phyloP scores from a whole-genome alignment of 163 green algal genomes.

The Trebouxia gelatinosa region DNA sequence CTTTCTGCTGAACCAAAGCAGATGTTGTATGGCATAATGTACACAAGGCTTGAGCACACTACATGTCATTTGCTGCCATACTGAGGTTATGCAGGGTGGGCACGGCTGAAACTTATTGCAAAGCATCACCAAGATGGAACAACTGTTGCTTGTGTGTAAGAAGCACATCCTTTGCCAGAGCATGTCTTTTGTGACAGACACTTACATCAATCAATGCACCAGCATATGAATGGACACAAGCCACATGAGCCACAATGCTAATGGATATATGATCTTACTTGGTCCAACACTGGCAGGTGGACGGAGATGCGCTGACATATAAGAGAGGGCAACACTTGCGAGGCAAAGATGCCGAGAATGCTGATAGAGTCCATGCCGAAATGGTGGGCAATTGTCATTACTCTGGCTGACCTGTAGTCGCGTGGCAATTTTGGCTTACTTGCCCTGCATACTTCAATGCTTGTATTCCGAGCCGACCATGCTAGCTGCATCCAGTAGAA shows the following conservation, averaged over 20 bases:
- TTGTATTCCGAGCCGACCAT: too few species aligned
- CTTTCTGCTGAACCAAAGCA: neutral
- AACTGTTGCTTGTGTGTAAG: too few species aligned
- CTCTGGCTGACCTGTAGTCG: too few species aligned
- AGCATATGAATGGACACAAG: neutral
- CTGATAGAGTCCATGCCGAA: conserved; percentile 23
- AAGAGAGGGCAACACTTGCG: conserved; percentile 33
- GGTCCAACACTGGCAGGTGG: neutral
- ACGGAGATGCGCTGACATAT: neutral
- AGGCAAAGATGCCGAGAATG: conserved; percentile 11
- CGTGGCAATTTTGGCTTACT: too few species aligned
- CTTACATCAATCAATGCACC: neutral
- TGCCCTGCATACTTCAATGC: too few species aligned
- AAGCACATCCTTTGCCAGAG: neutral
- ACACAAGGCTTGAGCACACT: neutral
- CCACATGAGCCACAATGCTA: neutral
- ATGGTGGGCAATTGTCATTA: too few species aligned
- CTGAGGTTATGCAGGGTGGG: too few species aligned
- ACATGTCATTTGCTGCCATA: too few species aligned
- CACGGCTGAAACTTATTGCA: too few species aligned
- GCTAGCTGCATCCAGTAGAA: too few species aligned
- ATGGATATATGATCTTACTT: too few species aligned
- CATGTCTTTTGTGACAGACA: neutral
- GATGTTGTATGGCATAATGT: neutral
- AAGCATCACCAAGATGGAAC: too few species aligned